Conservation (phyloP, 495 filamentous ascomycete species). For the Hyaloscypha hepaticicola region DNA sequence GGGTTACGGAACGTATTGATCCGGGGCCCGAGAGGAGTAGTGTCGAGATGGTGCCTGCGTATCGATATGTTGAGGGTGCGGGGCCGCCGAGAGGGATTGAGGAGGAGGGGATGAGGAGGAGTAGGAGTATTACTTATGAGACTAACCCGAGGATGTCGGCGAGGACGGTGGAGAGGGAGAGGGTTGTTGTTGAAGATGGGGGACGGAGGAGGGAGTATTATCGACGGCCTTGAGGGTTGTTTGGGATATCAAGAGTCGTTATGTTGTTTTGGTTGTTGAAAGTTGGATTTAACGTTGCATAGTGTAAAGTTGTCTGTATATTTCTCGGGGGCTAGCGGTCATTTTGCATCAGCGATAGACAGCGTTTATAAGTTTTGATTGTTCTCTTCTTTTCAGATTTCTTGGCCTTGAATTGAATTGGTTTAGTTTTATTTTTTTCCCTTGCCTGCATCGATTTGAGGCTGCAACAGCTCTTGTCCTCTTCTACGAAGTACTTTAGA, state of each 20-base stretch:
- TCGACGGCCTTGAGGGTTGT: constrained; percentile 1
- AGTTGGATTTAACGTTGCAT: neutral
- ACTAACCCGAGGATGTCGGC: constrained; percentile 10
- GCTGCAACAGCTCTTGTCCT: too few species aligned
- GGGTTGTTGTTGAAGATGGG: constrained; percentile 26
- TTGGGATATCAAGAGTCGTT: neutral
- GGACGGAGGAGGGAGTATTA: constrained; percentile 30
- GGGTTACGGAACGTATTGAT: constrained; percentile 28
- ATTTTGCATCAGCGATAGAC: neutral
- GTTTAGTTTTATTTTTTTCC: too few species aligned
- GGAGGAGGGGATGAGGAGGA: constrained; percentile 12
- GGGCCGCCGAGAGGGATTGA: neutral
- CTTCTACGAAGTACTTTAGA: too few species aligned
- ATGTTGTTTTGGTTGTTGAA: too few species aligned
- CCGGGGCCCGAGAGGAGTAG: constrained; percentile 24
- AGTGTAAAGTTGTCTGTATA: neutral
- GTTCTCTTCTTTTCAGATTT: neutral
- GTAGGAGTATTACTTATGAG: constrained; percentile 24
- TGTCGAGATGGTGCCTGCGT: constrained; percentile 38
- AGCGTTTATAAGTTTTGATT: neutral
- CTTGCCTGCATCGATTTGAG: neutral
- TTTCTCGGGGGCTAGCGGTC: neutral
- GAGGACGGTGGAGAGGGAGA: constrained; percentile 22
- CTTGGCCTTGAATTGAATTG: too few species aligned
- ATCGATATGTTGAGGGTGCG: constrained; percentile 48